Evolutionary conservation across 1,139 yeast species (phyloP), one percentile per base, ranked within the genome.

Genomic region (Debaryomyces robertsiae): DNA sequence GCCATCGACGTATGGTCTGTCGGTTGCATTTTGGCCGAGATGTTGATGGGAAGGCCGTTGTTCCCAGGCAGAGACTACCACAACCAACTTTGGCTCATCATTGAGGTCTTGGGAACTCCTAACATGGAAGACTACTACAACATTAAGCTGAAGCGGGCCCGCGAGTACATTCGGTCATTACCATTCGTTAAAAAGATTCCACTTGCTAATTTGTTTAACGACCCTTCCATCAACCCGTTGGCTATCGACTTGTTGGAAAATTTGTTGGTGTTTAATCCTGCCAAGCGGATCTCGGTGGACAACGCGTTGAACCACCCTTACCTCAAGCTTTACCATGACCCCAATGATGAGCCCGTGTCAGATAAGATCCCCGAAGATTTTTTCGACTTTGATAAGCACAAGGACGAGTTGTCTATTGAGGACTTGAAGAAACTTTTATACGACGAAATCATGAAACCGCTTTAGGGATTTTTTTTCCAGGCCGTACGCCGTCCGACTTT

Each of bases 1-100:
- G 96, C 97, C 13, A 91, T 93, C 54, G 98, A 93, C 63, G 82
- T 91, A 46, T 93, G 98, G 98, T 84, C 95, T 2, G 91, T 90
- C 32, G 98, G 98, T 3, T 93, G 98, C 63, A 91, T 93, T 42
- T 67, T 93, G 44, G 98, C 96, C 1, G 98, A 93, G 62, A 84
- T 93, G 88, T 72, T 90, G 34, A 73, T 83, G 42, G 89, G 95
- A 29, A 76, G 85, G 54, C 97, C 98, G 1, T 67, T 93, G 17
- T 89, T 93, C 62, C 98, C 98, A 0, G 98, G 98, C 2, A 79
- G 86, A 53, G 98, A 93, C 67, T 93, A 90, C 67, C 87, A 90
- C 50, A 88, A 90, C 62, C 98, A 93, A 61, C 69, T 93, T 50
- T 76, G 87, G 71, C 73, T 90, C 43, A 90, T 93, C 43, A 83